A percentile compares a stretch with the other conserved stretches of the same genome.
phyloP scores from a whole-genome alignment of 805 yeast genomes.

The Candida sithepensis region DNA sequence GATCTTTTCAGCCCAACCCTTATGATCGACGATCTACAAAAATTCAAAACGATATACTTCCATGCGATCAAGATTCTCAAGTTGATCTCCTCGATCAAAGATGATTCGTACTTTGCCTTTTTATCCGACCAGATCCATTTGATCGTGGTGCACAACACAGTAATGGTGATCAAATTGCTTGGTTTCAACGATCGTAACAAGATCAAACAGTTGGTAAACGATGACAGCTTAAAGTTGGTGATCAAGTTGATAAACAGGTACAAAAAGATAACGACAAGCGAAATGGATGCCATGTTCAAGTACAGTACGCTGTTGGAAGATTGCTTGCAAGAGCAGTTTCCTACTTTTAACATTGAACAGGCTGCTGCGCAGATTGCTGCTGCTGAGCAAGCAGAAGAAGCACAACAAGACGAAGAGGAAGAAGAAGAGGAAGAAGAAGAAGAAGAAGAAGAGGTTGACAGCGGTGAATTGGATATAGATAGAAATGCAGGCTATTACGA shows the following conservation, averaged over 20 bases:
- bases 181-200: constrained; percentile 7
- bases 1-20: constrained; percentile 1
- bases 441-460: constrained; percentile 3
- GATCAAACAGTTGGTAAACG: constrained; percentile 3
- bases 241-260: constrained; percentile 11
- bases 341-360: constrained; percentile 1
- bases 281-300: constrained; percentile 7
- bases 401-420: constrained; percentile 4
- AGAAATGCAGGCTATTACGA: background rate
- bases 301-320: constrained; percentile 8
- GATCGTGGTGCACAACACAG: constrained; percentile 40
- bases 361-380: background rate
- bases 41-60: constrained; percentile 29
- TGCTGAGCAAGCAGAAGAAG: constrained; percentile 2
- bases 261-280: constrained; percentile 13
- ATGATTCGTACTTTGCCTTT: constrained; percentile 59
- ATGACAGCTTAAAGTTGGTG: constrained; percentile 8
- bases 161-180: constrained; percentile 33
- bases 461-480: background rate
- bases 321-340: constrained; percentile 5
- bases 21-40: constrained; percentile 8
- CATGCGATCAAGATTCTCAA: constrained; percentile 42
- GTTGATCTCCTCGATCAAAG: constrained; percentile 33
- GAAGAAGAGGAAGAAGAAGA: constrained; percentile 1
- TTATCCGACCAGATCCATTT: constrained; percentile 70